phyloP scores from a whole-genome alignment of 2,329 filamentous ascomycete genomes.

The Camptophora hylomeconis region DNA sequence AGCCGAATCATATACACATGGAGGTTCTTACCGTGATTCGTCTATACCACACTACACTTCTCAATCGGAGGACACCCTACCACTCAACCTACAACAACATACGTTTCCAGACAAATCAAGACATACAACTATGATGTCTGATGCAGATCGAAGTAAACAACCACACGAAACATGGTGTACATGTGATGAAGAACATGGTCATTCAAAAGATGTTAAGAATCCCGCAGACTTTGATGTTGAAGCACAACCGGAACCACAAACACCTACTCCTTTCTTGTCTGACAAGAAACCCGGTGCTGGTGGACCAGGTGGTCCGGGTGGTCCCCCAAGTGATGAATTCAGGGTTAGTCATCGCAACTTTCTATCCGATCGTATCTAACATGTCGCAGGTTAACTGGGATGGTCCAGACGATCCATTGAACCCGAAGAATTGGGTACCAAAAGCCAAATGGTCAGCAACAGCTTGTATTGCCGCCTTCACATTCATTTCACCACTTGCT shows the following conservation, averaged over 20 bases:
- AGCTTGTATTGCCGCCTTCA: conserved; percentile 43
- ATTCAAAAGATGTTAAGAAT: conserved; percentile 8
- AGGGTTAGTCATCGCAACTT: conserved; percentile 1
- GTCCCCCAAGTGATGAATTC: conserved; percentile 6
- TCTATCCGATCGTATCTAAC: conserved; percentile 32
- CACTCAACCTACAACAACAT: conserved; percentile 12
- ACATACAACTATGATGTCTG: conserved; percentile 11
- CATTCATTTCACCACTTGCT: conserved; percentile 51
- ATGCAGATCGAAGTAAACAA: conserved; percentile 14
- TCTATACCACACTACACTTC: conserved; percentile 13
- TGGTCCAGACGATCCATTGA: conserved; percentile 38
- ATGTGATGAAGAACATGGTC: conserved; percentile 16
- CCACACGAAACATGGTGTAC: conserved; percentile 18
- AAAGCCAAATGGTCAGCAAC: conserved; percentile 46
- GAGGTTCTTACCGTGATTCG: conserved; percentile 14
- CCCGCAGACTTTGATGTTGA: conserved; percentile 16
- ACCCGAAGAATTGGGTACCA: conserved; percentile 42
- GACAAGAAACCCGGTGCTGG: conserved; percentile 9
- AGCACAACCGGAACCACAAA: conserved; percentile 14
- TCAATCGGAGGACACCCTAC: conserved; percentile 16
- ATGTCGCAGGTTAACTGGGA: conserved; percentile 32
- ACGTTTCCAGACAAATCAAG: conserved; percentile 15
- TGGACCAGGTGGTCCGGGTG: conserved; percentile 7
- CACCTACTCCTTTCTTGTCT: conserved; percentile 14
- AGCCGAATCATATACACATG: conserved; percentile 17